Base-by-base conservation (phyloP, 768 basidiomycete genomes). In the Lactarius indigo region DNA sequence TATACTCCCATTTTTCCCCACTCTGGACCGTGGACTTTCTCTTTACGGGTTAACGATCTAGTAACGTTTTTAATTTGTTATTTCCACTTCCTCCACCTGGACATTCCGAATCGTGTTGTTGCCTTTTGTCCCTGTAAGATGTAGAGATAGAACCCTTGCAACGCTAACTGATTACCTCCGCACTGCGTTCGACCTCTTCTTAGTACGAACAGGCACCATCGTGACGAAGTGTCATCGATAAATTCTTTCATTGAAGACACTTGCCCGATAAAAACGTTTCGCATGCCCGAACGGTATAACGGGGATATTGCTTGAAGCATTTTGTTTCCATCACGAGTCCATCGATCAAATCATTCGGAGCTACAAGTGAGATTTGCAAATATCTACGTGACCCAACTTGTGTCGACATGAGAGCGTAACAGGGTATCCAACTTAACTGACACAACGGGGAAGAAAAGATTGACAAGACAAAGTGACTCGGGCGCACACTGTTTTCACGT, bases 41-140 rank as follows among this genome's bases (percentile, higher is more conserved):
- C 61, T 20, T 41, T 59, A 59, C 50, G 33, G 57, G 35, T 42
- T 59, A 59, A 63, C 23, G 58, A 68, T 64, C 66, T 64, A 68
- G 52, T 60, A 20, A 60, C 50, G 62, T 26, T 62, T 61, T 37
- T 41, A 41, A 63, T 44, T 44, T 30, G 26, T 28, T 20, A 50
- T 39, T 3, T 1, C 30, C 47, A 7, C 35, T 56, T 26, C 41
- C 31, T 50, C 26, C 44, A 39, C 59, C 52, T 23, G 57, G 62
- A 64, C 66, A 60, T 59, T 41, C 50, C 33, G 31, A 56, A 44
- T 9, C 5, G 33, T 13, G 37, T 23, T 39, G 37, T 63, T 35
- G 52, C 37, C 12, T 41, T 7, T 39, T 47, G 54, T 28, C 30
- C 57, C 2, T 66, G 65, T 66, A 66, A 57, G 50, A 63, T 66